These are phyloP conservation scores for Albophoma yamanashiensis DNA, from an alignment of 2,329 filamentous ascomycete genomes.

Conservation along the genomic window DNA sequence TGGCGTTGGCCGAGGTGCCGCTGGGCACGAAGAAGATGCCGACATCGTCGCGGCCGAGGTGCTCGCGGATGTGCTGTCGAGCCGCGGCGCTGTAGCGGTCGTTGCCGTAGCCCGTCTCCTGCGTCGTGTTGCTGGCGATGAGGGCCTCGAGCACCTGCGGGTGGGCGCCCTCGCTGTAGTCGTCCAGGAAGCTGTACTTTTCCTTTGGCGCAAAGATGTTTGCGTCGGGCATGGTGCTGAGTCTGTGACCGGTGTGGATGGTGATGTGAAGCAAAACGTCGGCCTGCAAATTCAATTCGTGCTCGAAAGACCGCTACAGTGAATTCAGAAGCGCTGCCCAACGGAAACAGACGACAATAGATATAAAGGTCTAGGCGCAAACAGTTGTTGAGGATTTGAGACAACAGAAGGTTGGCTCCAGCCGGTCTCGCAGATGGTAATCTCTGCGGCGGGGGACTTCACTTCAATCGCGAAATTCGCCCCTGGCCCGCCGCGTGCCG, in stretches of 20 bases:
- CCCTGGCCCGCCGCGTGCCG: slow-evolving; percentile 6
- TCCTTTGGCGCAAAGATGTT: slow-evolving; percentile 1
- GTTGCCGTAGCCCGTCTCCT: slow-evolving; percentile 35
- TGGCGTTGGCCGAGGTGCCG: slow-evolving; percentile 39
- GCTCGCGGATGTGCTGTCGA: slow-evolving; percentile 26
- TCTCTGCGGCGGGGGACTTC: not conserved
- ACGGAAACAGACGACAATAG: not conserved
- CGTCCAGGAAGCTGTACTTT: slow-evolving; percentile 36
- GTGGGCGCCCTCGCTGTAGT: slow-evolving; percentile 41
- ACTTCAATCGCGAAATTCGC: not conserved
- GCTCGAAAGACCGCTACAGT: not conserved
- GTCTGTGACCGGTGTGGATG: slow-evolving; percentile 1
- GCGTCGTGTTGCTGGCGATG: slow-evolving; percentile 29
- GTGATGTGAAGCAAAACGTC: not conserved
- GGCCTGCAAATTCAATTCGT: not conserved
- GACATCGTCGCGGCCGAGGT: slow-evolving; percentile 26
- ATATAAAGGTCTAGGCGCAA: not conserved
- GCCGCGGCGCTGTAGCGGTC: slow-evolving; percentile 33
- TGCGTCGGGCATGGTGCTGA: slow-evolving; percentile 7
- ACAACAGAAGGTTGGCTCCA: not conserved
- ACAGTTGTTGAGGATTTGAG: not conserved
- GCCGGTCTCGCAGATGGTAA: not conserved
- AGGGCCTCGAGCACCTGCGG: slow-evolving; percentile 36
- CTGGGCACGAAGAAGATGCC: slow-evolving; percentile 41
- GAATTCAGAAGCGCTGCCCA: not conserved